Evolutionary conservation across 2,329 filamentous ascomycete genomes (phyloP).

Genomic region (Pseudogymnoascus sp.): DNA sequence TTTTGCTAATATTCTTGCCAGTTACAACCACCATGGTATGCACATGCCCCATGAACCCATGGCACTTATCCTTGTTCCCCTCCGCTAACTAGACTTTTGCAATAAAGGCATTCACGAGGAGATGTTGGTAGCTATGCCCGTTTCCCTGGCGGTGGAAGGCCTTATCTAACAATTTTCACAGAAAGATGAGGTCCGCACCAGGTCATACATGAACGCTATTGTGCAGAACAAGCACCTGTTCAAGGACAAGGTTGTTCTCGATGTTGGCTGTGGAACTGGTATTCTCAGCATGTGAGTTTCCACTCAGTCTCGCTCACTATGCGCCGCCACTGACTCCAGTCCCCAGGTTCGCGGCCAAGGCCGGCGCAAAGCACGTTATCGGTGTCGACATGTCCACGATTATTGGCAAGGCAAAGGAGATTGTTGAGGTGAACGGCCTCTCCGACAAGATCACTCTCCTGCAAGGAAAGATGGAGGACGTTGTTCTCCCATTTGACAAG

Average conservation of each 20-base stretch:
- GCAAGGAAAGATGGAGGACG: conserved; percentile 99
- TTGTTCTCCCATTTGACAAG: conserved; percentile 83
- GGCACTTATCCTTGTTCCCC: conserved; percentile 13
- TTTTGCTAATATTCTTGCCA: conserved; percentile 33
- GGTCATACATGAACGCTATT: conserved; percentile 95
- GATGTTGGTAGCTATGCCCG: conserved; percentile 70
- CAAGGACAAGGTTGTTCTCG: conserved; percentile 75
- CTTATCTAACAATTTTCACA: conserved; percentile 32
- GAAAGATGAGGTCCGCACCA: conserved; percentile 98
- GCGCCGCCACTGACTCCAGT: conserved; percentile 5
- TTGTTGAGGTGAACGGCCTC: conserved; percentile 86
- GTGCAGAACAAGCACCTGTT: conserved; percentile 92
- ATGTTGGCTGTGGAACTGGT: conserved; percentile 81
- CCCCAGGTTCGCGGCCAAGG: conserved; percentile 85
- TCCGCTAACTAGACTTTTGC: conserved; percentile 27
- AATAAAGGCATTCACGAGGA: conserved; percentile 84
- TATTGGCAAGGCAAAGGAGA: conserved; percentile 96
- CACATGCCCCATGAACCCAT: conserved; percentile 24
- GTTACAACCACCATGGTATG: conserved; percentile 96
- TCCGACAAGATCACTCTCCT: conserved; percentile 93
- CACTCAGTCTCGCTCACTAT: neutral
- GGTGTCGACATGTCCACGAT: conserved; percentile 99
- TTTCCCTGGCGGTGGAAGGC: conserved; percentile 10
- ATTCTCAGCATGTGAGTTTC: conserved; percentile 80
- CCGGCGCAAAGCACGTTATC: conserved; percentile 96